Conservation (phyloP, 306 rosid genomes). For the Trifolium subterraneum region DNA sequence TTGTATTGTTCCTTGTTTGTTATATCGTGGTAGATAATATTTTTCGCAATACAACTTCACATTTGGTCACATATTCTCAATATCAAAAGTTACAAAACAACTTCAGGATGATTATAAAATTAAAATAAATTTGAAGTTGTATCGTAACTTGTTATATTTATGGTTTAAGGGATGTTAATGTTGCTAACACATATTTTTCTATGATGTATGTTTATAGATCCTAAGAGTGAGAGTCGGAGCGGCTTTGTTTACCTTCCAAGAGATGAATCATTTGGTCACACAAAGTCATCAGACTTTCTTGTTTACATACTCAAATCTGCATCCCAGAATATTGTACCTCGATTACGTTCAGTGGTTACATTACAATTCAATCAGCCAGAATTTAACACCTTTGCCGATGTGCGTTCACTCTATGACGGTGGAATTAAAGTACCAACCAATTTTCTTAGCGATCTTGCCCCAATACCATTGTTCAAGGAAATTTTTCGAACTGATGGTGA, state of each 20-base stretch:
- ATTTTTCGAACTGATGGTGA: constrained; percentile 71
- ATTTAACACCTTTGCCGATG: constrained; percentile 65
- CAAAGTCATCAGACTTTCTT: constrained; percentile 72
- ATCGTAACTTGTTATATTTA: no score
- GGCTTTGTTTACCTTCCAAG: constrained; percentile 69
- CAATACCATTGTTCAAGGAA: constrained; percentile 64
- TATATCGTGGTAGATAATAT: no score
- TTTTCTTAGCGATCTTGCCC: constrained; percentile 53
- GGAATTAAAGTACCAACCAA: constrained; percentile 60
- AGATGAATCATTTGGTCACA: constrained; percentile 76
- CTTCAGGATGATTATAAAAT: no score
- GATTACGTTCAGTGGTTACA: constrained; percentile 45
- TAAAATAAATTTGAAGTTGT: no score
- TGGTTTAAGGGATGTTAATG: neutral
- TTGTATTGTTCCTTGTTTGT: no score
- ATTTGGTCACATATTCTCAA: no score
- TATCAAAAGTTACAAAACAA: no score
- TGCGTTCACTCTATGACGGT: constrained; percentile 67
- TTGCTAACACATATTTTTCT: constrained; percentile 6
- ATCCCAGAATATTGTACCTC: constrained; percentile 57
- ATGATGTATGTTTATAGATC: constrained; percentile 52
- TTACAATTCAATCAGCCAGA: constrained; percentile 41
- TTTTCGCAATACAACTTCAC: no score
- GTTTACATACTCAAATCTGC: constrained; percentile 64
- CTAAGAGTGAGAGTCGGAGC: constrained; percentile 53